These are phyloP conservation scores for Rhodosorus marinus DNA, from an alignment of 23 red algal species.

Conservation along the genomic window DNA sequence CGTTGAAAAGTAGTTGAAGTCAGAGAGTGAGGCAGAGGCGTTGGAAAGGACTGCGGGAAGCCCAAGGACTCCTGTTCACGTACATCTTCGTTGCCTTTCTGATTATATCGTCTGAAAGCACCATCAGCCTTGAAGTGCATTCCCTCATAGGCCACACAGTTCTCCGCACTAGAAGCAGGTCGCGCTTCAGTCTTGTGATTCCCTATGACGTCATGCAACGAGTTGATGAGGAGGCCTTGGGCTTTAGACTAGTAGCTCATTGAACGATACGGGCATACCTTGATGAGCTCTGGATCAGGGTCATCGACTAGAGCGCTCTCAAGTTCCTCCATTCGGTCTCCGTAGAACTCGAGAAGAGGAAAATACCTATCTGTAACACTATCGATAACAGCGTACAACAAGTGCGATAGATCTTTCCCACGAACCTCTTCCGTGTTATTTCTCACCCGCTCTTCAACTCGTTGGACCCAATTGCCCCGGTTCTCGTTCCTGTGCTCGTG, in stretches of 20 bases:
- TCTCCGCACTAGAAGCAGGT: constrained; percentile 3
- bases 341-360: constrained; percentile 10
- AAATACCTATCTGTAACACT: constrained; percentile 4
- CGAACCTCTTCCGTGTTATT: not conserved
- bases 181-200: constrained; percentile 1
- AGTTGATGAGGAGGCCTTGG: too few species aligned
- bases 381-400: constrained; percentile 4
- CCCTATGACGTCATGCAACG: too few species aligned
- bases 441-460: too few species aligned
- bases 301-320: not conserved
- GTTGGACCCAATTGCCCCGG: too few species aligned
- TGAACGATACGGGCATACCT: too few species aligned
- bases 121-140: not conserved
- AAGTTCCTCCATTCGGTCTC: constrained; percentile 8
- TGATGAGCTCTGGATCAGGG: not conserved
- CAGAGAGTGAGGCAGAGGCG: too few species aligned
- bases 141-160: constrained; percentile 6
- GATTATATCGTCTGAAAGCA: not conserved
- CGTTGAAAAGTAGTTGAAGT: not conserved
- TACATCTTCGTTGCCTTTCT: not conserved
- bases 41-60: too few species aligned
- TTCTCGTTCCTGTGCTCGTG: too few species aligned
- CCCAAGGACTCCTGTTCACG: too few species aligned
- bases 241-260: too few species aligned
- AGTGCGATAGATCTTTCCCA: not conserved